Evolutionary conservation across 1,284 basidiomycete genomes (phyloP).

Genomic region (Papiliotrema flavescens): DNA sequence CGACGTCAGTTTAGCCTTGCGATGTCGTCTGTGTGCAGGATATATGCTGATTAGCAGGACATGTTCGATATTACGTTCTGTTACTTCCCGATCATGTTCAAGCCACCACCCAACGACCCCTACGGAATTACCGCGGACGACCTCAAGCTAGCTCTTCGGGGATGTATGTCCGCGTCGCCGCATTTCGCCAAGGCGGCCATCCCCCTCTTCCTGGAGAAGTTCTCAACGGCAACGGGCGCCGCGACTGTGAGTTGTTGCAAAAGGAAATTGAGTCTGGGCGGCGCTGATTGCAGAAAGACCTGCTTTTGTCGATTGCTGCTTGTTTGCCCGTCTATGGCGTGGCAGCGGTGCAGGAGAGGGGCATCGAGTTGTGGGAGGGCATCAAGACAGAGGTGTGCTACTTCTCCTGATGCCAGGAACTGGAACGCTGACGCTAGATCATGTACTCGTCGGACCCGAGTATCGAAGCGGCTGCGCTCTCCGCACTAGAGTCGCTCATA

Average conservation of each 20-base stretch:
- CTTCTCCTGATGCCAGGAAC: too few species aligned
- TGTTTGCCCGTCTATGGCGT: conserved; percentile 82
- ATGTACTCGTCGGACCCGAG: conserved; percentile 78
- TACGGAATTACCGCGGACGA: conserved; percentile 90
- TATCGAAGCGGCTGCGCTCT: conserved; percentile 69
- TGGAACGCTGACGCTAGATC: conserved; percentile 59
- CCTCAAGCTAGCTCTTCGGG: conserved; percentile 64
- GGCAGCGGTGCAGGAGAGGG: conserved; percentile 59
- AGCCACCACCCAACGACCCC: conserved; percentile 89
- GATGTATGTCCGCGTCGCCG: conserved; percentile 73
- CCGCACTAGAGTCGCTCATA: conserved; percentile 66
- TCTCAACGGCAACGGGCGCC: conserved; percentile 72
- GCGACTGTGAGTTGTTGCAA: conserved; percentile 68
- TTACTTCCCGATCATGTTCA: conserved; percentile 98
- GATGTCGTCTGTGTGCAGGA: background rate
- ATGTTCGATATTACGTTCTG: conserved; percentile 96
- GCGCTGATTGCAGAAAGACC: conserved; percentile 62
- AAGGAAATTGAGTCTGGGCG: background rate
- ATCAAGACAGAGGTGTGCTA: conserved; percentile 81
- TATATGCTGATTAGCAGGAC: conserved; percentile 53
- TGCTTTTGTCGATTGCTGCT: conserved; percentile 66
- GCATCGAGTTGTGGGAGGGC: conserved; percentile 76
- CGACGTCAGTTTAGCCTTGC: conserved; percentile 61
- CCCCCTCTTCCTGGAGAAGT: conserved; percentile 88
- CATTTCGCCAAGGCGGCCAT: conserved; percentile 79